Evolutionary conservation across 306 rosid genomes (phyloP).

Genomic region (Quercus variabilis): DNA sequence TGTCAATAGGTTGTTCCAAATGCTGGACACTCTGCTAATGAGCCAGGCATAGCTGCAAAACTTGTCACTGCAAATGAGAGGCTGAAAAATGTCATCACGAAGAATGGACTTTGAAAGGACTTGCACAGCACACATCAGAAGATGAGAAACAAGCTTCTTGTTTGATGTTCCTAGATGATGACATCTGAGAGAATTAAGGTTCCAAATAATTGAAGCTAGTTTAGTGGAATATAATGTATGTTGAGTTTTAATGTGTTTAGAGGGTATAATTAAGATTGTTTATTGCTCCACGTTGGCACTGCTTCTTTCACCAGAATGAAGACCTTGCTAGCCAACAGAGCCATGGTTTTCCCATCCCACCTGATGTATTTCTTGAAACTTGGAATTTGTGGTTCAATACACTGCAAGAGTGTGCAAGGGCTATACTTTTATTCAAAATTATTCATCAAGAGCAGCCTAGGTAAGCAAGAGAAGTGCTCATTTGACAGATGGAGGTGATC

Average conservation of each 20-base stretch:
- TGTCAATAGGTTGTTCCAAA: not conserved
- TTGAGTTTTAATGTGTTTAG: not conserved
- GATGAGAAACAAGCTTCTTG: not conserved
- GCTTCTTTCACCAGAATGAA: too few relatives aligned
- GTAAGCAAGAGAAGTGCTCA: not conserved
- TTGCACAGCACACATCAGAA: constrained; percentile 3
- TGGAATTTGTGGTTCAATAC: not conserved
- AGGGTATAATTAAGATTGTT: not conserved
- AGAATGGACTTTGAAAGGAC: constrained; percentile 39
- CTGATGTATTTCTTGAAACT: not conserved
- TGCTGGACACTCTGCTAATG: too few relatives aligned
- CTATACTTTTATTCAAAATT: not conserved
- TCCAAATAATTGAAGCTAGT: not conserved
- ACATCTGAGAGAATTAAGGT: not conserved
- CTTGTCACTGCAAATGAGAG: too few relatives aligned
- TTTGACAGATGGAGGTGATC: not conserved
- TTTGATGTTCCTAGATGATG: too few relatives aligned
- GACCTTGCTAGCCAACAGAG: too few relatives aligned
- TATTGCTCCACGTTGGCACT: not conserved
- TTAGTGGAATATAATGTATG: not conserved
- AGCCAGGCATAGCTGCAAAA: too few relatives aligned
- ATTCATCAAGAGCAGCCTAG: not conserved
- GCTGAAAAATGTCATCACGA: constrained; percentile 45
- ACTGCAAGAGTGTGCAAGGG: not conserved
- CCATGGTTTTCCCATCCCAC: not conserved